Base-by-base conservation (phyloP, 2,329 filamentous ascomycete genomes). In the Anthostomella pinea region DNA sequence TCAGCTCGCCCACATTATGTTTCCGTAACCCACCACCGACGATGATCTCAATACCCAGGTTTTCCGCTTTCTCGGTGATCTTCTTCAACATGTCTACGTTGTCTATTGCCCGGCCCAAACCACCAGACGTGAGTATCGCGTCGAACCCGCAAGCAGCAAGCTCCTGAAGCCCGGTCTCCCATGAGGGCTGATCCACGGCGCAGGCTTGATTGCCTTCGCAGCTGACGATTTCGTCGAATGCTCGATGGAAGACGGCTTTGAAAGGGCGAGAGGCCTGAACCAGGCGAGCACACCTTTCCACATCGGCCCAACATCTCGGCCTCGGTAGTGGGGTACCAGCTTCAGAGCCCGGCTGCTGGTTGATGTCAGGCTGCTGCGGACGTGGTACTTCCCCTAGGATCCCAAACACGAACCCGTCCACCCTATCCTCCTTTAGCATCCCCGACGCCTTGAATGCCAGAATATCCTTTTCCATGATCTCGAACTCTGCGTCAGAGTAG, bases 351-450 rank as follows among this genome's bases (percentile, higher is more conserved):
- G 27, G 27, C 9, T 27, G 8, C 6, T 27, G 8, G 13, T 27
- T 13, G 8, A 14, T 23, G 3, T 32, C 28, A n/a, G n/a, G n/a
- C n/a, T n/a, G n/a, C n/a, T n/a, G n/a, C n/a, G n/a, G 5, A 23
- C 25, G 8, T 35, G 20, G 8, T n/a, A 13, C 10, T 4, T 27
- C 8, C 32, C 32, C 33, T 56, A 79, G 43, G 2, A 73, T 56
- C 4, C 75, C 75, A 45, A 79, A 76, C 6, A 80, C 75, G 46
- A 80, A 79, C 1, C 73, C 73, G 43, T 79, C 76, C 4, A 72
- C 73, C 10, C 62, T 60, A 2, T 49, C 45, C 0, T 56, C 45
- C 17, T 62, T 48, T 34, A 79, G 51, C 3, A 65, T 39, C 0
- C 63, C 62, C 0, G 62, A 51, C 1, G 48, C 46, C 30, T 60